A percentile compares a stretch with the other conserved stretches of the same genome.
These are phyloP conservation scores for Vigna hirtella DNA, from an alignment of 306 rosid genomes.

Conservation along the genomic window DNA sequence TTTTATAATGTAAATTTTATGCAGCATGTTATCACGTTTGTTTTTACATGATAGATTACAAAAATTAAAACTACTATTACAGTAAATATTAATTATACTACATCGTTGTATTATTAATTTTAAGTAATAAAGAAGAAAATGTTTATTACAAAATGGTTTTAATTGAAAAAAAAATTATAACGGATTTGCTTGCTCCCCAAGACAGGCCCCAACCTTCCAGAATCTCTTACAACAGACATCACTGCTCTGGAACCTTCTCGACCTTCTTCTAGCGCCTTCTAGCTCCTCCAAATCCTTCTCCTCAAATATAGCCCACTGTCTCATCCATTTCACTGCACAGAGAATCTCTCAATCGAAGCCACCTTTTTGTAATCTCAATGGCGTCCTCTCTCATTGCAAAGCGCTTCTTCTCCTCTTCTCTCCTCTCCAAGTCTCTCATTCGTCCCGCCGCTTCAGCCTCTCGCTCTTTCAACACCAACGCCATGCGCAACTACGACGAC, in stretches of 20 bases:
- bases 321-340: neutral
- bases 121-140: too few species aligned
- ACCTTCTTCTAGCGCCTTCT: constrained; percentile 34
- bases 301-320: constrained; percentile 29
- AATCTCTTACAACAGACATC: neutral
- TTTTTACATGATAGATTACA: too few species aligned
- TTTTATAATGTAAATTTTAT: too few species aligned
- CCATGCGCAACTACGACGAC: constrained; percentile 40
- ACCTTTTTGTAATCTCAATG: constrained; percentile 27
- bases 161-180: neutral
- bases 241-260: constrained; percentile 40
- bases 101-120: too few species aligned
- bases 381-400: constrained; percentile 45
- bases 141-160: too few species aligned
- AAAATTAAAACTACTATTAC: too few species aligned
- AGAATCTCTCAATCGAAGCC: neutral
- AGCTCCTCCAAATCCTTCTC: neutral
- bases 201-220: neutral
- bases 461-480: constrained; percentile 60
- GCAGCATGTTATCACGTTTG: too few species aligned
- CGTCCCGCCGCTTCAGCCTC: constrained; percentile 40
- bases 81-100: too few species aligned
- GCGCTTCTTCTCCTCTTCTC: constrained; percentile 39
- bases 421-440: constrained; percentile 33
- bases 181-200: constrained; percentile 32